phyloP scores from a whole-genome alignment of 1,284 basidiomycete genomes.

The Ceratobasidium sp. region DNA sequence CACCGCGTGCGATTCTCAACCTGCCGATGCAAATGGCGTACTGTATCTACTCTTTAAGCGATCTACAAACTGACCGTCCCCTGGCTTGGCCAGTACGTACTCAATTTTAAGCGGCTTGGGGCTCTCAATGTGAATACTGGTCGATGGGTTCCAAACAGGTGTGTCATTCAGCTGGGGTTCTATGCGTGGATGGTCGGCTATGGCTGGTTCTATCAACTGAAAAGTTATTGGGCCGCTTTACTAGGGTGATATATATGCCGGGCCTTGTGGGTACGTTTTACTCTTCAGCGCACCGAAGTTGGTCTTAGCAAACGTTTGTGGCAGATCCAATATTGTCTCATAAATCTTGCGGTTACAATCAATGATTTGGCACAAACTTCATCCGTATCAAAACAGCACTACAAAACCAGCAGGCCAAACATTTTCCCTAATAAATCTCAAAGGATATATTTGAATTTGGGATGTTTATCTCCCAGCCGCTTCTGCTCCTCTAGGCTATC shows the following conservation, averaged over 20 bases:
- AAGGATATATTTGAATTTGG: conserved; percentile 46
- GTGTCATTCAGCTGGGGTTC: conserved; percentile 63
- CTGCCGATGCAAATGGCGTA: conserved; percentile 63
- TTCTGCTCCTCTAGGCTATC: conserved; percentile 38
- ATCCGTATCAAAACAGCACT: not conserved
- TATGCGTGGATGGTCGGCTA: conserved; percentile 62
- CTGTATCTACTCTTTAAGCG: conserved; percentile 76
- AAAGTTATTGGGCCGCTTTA: conserved; percentile 55
- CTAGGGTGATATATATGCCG: conserved; percentile 53
- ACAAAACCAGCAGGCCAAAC: not conserved
- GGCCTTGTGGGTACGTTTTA: conserved; percentile 62
- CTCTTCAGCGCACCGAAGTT: not conserved
- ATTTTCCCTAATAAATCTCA: conserved; percentile 4
- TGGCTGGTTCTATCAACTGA: conserved; percentile 60
- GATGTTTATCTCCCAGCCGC: conserved; percentile 44
- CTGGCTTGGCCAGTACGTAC: conserved; percentile 55
- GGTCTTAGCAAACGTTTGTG: conserved; percentile 61
- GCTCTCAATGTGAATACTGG: not conserved
- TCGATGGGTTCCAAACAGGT: conserved; percentile 26
- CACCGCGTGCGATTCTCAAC: conserved; percentile 62
- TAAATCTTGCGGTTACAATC: not conserved
- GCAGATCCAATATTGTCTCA: conserved; percentile 67
- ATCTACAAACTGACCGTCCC: conserved; percentile 62
- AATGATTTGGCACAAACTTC: not conserved
- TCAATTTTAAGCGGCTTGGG: not conserved